Conservation (phyloP, 2,329 filamentous ascomycete species). For the Cylindrodendrum hubeiense region DNA sequence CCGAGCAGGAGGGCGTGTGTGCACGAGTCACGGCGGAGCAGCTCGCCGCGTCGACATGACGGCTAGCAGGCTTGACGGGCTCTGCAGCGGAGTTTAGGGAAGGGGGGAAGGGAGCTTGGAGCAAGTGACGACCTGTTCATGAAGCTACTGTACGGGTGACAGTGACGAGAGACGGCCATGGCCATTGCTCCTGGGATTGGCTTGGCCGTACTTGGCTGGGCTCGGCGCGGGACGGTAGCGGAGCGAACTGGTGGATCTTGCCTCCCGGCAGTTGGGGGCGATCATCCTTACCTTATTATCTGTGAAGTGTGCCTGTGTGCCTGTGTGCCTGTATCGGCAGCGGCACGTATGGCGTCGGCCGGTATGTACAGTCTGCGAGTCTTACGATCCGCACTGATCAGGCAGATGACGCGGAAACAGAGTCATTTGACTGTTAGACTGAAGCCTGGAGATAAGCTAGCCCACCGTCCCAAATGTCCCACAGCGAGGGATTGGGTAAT, state of each 20-base stretch:
- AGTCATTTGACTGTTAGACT: neutral
- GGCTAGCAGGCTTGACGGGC: neutral
- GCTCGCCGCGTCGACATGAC: neutral
- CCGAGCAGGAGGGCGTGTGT: neutral
- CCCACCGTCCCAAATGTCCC: neutral
- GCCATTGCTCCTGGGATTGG: neutral
- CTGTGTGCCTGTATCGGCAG: too few relatives aligned
- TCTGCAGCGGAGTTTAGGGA: neutral
- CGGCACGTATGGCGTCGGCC: too few relatives aligned
- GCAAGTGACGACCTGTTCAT: conserved; percentile 2
- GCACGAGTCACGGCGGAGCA: conserved; percentile 5
- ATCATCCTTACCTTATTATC: neutral
- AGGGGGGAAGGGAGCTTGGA: conserved; percentile 1
- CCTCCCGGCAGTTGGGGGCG: conserved; percentile 10
- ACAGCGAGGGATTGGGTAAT: neutral
- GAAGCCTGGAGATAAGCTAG: neutral
- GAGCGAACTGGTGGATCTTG: conserved; percentile 17
- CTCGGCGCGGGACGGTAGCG: conserved; percentile 4
- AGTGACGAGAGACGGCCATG: neutral
- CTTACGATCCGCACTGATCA: neutral
- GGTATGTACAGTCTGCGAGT: neutral
- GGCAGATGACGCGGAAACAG: neutral
- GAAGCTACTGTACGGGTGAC: conserved; percentile 9
- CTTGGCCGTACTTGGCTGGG: neutral
- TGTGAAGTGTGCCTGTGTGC: too few relatives aligned